phyloP scores from a whole-genome alignment of 768 basidiomycete species.

The Xerocomus potaroensis region DNA sequence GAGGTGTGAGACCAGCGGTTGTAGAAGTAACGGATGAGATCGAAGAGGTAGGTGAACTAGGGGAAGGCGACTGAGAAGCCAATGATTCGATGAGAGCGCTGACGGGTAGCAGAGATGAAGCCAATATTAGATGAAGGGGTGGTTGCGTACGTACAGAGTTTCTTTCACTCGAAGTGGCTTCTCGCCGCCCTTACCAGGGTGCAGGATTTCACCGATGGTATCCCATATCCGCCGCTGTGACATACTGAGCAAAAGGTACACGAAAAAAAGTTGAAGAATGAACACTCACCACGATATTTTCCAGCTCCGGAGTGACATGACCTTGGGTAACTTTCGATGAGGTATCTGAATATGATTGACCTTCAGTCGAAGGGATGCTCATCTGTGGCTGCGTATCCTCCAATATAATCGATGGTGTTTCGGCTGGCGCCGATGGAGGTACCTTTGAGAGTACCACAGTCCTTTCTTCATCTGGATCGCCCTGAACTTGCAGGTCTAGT shows the following conservation, averaged over 20 bases:
- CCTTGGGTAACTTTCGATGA: constrained; percentile 34
- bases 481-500: constrained; percentile 6
- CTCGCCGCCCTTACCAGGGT: constrained; percentile 45
- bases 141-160: constrained; percentile 46
- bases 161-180: constrained; percentile 53
- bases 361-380: constrained; percentile 1
- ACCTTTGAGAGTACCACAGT: constrained; percentile 30
- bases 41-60: constrained; percentile 54
- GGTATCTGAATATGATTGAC: constrained; percentile 10
- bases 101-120: not conserved
- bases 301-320: constrained; percentile 57
- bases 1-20: constrained; percentile 45
- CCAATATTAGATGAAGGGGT: not conserved
- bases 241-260: not conserved
- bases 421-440: not conserved
- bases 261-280: not conserved
- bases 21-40: constrained; percentile 46
- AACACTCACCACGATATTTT: constrained; percentile 55
- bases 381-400: constrained; percentile 7
- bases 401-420: not conserved
- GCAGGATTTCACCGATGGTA: constrained; percentile 59
- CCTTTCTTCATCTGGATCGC: constrained; percentile 25
- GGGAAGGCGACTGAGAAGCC: constrained; percentile 46
- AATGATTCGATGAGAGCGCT: constrained; percentile 59
- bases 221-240: constrained; percentile 65